Evolutionary conservation across 345 rosid species (phyloP), one percentile per base, ranked within the genome.

Genomic region (Microthlaspi erraticum): DNA sequence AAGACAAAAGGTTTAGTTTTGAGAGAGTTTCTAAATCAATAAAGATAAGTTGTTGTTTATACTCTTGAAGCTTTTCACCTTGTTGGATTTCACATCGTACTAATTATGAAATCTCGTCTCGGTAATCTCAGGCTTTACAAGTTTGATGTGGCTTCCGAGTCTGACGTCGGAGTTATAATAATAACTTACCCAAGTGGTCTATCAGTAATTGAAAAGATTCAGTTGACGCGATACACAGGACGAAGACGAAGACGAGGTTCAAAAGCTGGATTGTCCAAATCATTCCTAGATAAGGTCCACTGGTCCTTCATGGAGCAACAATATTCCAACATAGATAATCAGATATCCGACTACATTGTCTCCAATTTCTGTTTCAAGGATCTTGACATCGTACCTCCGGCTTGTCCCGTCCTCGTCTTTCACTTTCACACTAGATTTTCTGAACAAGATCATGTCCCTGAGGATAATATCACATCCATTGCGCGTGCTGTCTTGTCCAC

Each of bases 341-440:
- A 69, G 1, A 58, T 58, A 10, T 37, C 59, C 7, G 7, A 23
- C 41, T 58, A 37, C 7, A 20, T 58, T 0, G 49, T 8, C 49
- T 23, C 66, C 1, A 48, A 58, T 3, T 58, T 69, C 11, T 58
- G 7, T 0, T 69, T 69, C 50, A 59, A 70, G 42, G 58, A 58
- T 48, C 58, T 59, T 36, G 46, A 38, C 5, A 13, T 23, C 17
- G 66, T 59, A 26, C 59, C 59, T 11, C 59, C 66, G 0, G 7
- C 66, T 0, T 70, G 50, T 59, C 59, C 50, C 0, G 66, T 59
- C n/a, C 74, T 70, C 7, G 41, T 70, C 51, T 48, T 70, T 59
- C 66, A 58, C 46, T 4, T 36, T n/a, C 13, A 68, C 0, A 33
- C 2, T 6, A 34, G 73, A 45, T 17, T 0, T 13, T 34, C 29